Evolutionary conservation across 306 rosid genomes (phyloP).

Genomic region (Notholithocarpus densiflorus): DNA sequence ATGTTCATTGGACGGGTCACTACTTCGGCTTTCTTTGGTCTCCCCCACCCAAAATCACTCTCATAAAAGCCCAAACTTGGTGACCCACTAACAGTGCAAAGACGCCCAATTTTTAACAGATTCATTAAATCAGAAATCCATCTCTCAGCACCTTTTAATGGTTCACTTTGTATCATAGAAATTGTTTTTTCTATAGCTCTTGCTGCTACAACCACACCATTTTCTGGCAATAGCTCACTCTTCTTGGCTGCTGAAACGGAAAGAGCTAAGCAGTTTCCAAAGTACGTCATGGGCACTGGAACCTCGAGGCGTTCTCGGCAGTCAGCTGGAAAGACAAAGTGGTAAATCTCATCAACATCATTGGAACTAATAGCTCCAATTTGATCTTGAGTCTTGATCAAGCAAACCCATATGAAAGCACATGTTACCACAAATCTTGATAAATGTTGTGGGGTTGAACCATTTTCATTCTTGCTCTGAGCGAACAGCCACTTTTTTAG

Average conservation of each 20-base stretch:
- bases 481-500: slow-evolving; percentile 17
- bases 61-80: slow-evolving; percentile 9
- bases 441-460: neutral
- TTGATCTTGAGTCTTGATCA: slow-evolving; percentile 3
- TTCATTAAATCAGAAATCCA: neutral
- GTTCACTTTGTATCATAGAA: neutral
- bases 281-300: slow-evolving; percentile 5
- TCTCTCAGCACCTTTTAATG: neutral
- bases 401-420: slow-evolving; percentile 35
- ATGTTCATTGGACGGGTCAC: neutral
- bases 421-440: slow-evolving; percentile 29
- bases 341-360: neutral
- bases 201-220: neutral
- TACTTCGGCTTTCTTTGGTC: neutral
- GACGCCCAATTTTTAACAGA: neutral
- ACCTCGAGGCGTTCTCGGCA: neutral
- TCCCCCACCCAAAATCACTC: slow-evolving; percentile 19
- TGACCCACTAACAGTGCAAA: neutral
- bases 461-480: neutral
- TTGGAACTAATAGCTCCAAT: neutral
- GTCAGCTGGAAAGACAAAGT: neutral
- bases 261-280: slow-evolving; percentile 16
- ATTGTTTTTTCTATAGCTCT: slow-evolving; percentile 5
- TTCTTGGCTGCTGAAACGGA: neutral
- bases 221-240: neutral